phyloP scores from a whole-genome alignment of 192 early-diverging fungal genomes.

The Phlyctochytrium planicorne region DNA sequence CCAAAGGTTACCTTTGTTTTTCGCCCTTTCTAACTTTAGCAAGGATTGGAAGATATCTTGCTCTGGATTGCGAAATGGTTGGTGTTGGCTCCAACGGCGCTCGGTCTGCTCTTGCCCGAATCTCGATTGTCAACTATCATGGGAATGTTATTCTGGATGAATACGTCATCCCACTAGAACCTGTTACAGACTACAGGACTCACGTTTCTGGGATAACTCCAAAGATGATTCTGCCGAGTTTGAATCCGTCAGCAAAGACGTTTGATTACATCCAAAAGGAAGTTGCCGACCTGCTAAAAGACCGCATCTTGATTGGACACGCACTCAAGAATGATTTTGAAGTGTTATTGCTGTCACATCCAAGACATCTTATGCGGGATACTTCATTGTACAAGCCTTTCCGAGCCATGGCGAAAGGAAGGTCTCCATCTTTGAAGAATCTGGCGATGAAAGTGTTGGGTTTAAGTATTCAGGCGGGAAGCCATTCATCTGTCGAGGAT shows the following conservation, averaged over 20 bases:
- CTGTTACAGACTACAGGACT: conserved; percentile 92
- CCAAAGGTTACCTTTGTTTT: not conserved
- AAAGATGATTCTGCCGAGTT: conserved; percentile 57
- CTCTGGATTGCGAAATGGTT: conserved; percentile 99
- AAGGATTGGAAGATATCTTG: conserved; percentile 82
- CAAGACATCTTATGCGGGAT: conserved; percentile 74
- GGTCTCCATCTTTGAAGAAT: conserved; percentile 69
- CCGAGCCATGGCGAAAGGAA: conserved; percentile 60
- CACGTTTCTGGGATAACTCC: conserved; percentile 89
- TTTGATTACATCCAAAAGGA: conserved; percentile 80
- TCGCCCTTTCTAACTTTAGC: not conserved
- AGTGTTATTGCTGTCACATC: conserved; percentile 77
- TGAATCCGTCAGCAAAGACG: conserved; percentile 45
- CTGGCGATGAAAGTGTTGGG: conserved; percentile 74
- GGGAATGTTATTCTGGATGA: conserved; percentile 82
- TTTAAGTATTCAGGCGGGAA: conserved; percentile 81
- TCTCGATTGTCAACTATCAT: conserved; percentile 93
- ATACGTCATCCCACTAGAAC: conserved; percentile 79
- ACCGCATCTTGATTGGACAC: conserved; percentile 89
- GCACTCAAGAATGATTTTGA: conserved; percentile 86
- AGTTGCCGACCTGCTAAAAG: conserved; percentile 80
- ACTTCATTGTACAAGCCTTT: conserved; percentile 80
- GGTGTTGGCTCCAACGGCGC: conserved; percentile 84
- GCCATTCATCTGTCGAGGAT: conserved; percentile 90
- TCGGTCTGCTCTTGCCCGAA: conserved; percentile 84